These are phyloP conservation scores for Nannizzia gypsea DNA, from an alignment of 2,329 filamentous ascomycete genomes.

Conservation along the genomic window DNA sequence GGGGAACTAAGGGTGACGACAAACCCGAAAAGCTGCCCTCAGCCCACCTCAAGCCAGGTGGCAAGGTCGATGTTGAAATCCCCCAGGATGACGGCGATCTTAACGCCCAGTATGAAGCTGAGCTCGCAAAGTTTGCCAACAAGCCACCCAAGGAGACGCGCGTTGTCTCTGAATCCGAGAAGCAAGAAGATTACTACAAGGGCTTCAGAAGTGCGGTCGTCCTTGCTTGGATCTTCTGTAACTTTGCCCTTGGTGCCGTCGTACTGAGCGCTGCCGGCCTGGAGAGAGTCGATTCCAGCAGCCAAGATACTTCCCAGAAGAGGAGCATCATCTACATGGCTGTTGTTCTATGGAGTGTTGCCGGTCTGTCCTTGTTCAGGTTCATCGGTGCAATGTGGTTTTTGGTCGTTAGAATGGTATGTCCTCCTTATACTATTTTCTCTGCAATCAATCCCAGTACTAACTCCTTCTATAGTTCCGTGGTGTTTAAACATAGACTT, in stretches of 20 bases:
- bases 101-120: constrained; percentile 86
- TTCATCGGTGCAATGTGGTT: constrained; percentile 87
- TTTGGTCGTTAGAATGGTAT: constrained; percentile 76
- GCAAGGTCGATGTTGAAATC: constrained; percentile 80
- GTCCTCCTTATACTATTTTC: constrained; percentile 26
- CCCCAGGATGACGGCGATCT: constrained; percentile 87
- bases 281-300: constrained; percentile 48
- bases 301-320: constrained; percentile 37
- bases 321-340: constrained; percentile 73
- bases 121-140: constrained; percentile 58
- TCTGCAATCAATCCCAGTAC: not conserved
- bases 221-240: constrained; percentile 90
- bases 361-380: constrained; percentile 69
- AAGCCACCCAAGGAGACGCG: constrained; percentile 61
- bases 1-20: constrained; percentile 97
- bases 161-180: constrained; percentile 48
- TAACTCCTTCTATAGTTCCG: constrained; percentile 34
- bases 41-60: constrained; percentile 81
- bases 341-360: constrained; percentile 81
- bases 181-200: constrained; percentile 96
- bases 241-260: constrained; percentile 74
- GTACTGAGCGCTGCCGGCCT: constrained; percentile 79
- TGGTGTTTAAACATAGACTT: constrained; percentile 31
- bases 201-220: constrained; percentile 89
- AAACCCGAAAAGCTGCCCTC: constrained; percentile 83